A percentile compares a stretch with the other conserved stretches of the same genome.
Conservation (phyloP, 208 protist genomes). For the Acanthamoeba sp. region DNA sequence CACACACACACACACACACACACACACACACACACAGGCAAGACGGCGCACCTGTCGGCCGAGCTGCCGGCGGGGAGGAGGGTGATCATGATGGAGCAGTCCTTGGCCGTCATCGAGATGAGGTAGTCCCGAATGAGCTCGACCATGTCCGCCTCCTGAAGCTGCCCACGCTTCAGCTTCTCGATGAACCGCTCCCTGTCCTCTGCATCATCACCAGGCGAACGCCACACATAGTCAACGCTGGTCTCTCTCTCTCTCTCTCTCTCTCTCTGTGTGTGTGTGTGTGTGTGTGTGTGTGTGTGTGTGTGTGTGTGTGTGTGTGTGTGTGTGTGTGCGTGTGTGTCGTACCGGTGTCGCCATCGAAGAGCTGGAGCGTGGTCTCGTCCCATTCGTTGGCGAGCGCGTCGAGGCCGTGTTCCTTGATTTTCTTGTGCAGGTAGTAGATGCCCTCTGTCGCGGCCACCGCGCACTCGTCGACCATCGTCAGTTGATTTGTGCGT, state of each 20-base stretch:
- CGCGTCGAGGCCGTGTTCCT: conserved; percentile 51
- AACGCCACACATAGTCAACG: too few species aligned
- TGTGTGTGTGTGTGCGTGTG: neutral
- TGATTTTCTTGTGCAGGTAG: conserved; percentile 65
- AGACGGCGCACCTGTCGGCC: neutral
- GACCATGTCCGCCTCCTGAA: conserved; percentile 49
- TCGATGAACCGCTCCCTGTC: conserved; percentile 48
- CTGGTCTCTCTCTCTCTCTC: too few species aligned
- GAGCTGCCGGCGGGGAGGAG: conserved; percentile 15
- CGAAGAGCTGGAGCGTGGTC: conserved; percentile 70
- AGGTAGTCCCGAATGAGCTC: conserved; percentile 69
- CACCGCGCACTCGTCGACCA: too few species aligned
- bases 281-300: neutral
- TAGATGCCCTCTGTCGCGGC: conserved; percentile 67
- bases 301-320: neutral
- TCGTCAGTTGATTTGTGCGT: too few species aligned
- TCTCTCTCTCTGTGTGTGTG: neutral
- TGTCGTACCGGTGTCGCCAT: conserved; percentile 43
- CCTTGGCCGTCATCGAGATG: conserved; percentile 72
- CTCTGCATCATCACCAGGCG: conserved; percentile 1
- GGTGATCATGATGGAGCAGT: conserved; percentile 77
- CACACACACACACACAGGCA: neutral
- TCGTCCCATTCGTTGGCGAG: conserved; percentile 75
- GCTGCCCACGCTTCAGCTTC: conserved; percentile 59
- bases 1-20: neutral